Evolutionary conservation across 1,284 basidiomycete species (phyloP), one percentile per base, ranked within the genome.

Genomic region (Bondarzewia mesenterica): DNA sequence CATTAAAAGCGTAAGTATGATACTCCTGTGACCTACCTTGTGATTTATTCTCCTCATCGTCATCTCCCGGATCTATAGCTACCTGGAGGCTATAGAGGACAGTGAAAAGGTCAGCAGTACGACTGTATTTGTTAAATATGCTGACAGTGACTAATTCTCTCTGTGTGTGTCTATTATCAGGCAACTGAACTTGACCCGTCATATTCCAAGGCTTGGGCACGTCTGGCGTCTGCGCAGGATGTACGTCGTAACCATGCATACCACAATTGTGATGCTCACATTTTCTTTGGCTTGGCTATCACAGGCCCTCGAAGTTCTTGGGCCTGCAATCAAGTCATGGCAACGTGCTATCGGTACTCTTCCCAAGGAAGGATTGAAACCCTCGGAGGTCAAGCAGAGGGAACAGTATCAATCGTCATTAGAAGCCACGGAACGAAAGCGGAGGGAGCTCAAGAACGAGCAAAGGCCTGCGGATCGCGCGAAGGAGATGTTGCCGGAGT

Each of bases 1-100:
- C 50, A 4, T 25, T 59, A 36, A 50, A 50, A 26, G 54, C 51
- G 60, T 60, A 42, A 27, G 55, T 46, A n/a, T 8, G 20, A 18
- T 32, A 16, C 26, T 22, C 16, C 14, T 23, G 7, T 14, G 21
- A 5, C 14, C 15, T 16, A 4, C 23, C 5, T 16, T 22, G 16
- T 41, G 16, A 16, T n/a, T n/a, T n/a, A n/a, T n/a, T n/a, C n/a
- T n/a, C n/a, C n/a, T n/a, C n/a, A n/a, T n/a, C n/a, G 16, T 18
- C 7, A 14, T 37, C 22, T 14, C 7, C 6, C 26, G 5, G 5
- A 10, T 1, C 2, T 5, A 14, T 26, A 44, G 41, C 15, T 39
- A 44, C 25, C 14, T 32, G 16, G 29, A 48, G 38, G 35, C 38
- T 12, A 42, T 18, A 7, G 14, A 39, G 1, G 53, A 54, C 26